Evolutionary conservation across 352 stramenopile genomes (phyloP).

Genomic region (Blastocystis hominis): DNA sequence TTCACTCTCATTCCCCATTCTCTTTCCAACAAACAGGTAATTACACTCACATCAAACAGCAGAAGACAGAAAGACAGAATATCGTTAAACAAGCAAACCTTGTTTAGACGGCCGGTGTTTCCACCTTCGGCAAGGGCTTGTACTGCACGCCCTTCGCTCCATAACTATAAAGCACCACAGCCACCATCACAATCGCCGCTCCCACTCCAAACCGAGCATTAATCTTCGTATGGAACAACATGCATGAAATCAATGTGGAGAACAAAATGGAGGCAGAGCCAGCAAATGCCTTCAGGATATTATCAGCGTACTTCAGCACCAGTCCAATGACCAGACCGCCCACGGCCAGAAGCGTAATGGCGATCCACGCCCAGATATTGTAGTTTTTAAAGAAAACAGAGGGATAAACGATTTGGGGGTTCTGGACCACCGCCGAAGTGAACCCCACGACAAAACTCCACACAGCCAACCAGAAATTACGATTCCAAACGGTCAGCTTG

Average conservation of each 20-base stretch:
- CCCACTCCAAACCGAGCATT: conserved; percentile 70
- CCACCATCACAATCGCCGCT: conserved; percentile 66
- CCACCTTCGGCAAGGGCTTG: background rate
- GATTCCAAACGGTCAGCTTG: conserved; percentile 72
- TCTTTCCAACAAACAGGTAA: background rate
- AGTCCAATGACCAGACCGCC: conserved; percentile 78
- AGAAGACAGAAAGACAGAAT: background rate
- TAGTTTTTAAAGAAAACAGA: conserved; percentile 76
- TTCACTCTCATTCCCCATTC: background rate
- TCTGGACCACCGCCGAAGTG: conserved; percentile 67
- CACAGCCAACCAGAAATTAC: conserved; percentile 77
- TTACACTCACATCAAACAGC: background rate
- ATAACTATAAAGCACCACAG: conserved; percentile 64
- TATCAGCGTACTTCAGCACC: conserved; percentile 83
- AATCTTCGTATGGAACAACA: conserved; percentile 75
- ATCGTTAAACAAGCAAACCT: too few relatives aligned
- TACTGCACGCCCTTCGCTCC: conserved; percentile 15
- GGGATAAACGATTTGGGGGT: conserved; percentile 63
- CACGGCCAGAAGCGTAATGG: conserved; percentile 69
- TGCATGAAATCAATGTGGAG: conserved; percentile 69
- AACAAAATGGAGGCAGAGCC: conserved; percentile 76
- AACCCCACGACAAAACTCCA: conserved; percentile 72
- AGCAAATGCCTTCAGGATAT: conserved; percentile 82
- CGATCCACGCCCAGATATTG: conserved; percentile 63
- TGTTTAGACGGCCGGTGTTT: background rate